Evolutionary conservation across 2,329 filamentous ascomycete genomes (phyloP), one percentile per base, ranked within the genome.

Genomic region (Fusarium pseudonygamai): DNA sequence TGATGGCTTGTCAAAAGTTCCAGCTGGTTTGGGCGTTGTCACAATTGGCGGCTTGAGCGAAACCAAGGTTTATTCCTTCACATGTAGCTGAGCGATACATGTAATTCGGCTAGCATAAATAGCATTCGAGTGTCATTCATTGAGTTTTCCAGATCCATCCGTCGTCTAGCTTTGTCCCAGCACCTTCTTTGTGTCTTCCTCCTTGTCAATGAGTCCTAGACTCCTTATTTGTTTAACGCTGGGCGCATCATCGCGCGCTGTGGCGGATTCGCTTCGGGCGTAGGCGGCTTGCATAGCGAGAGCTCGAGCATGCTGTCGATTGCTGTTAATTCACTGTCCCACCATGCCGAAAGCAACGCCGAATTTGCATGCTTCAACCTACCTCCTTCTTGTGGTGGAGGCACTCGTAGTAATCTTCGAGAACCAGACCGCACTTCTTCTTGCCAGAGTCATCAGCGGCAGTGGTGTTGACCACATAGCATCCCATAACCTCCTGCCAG

Each of bases 381-480:
- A 98, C 96, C 94, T 99, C 96, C 87, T 99, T 99, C 88, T 93
- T 95, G 88, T 99, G 96, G 84, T 99, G 96, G 81, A 99, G 86
- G 84, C 97, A 99, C 87, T 99, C 96, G 83, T 98, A 97, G 87
- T 99, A 99, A 83, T 99, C 96, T 83, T 99, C 96, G 75, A 98
- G 87, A 9, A 91, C 89, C 22, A 93, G 92, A 24, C 88, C 86
- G 83, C 97, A 99, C 85, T 97, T 97, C 84, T 91, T 93, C 87
- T 95, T 96, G 77, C 94, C 94, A 22, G 91, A 90, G 76, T 90
- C 87, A 80, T 95, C 93, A 63, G 96, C 93, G 74, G 92, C 87
- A 75, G 88, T 89, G 63, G 94, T 94, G 87, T 98, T 98, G 81
- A 97, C 92, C 70, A 98, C 95, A 84, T 99, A 99, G 90, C 96